Conservation (phyloP, 1,284 basidiomycete genomes). For the Apiotrichum brassicae region DNA sequence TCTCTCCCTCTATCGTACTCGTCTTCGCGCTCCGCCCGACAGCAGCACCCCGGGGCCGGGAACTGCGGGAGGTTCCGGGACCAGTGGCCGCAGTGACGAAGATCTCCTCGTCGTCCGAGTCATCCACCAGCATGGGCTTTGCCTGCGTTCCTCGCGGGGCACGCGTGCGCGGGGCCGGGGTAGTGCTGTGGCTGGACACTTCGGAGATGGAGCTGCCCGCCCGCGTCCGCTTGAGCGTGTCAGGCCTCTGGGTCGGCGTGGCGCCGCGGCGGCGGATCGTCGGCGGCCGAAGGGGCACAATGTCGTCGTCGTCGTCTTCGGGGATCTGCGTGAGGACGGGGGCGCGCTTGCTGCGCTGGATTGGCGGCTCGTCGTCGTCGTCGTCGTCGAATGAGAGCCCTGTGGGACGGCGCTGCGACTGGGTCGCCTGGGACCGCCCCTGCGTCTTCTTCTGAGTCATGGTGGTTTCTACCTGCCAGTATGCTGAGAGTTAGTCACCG, state of each 20-base stretch:
- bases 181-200: constrained; percentile 16
- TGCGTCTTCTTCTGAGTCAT: constrained; percentile 9
- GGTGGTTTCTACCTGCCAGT: constrained; percentile 31
- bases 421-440: constrained; percentile 4
- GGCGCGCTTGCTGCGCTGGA: constrained; percentile 26
- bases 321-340: constrained; percentile 10
- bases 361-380: constrained; percentile 30
- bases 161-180: constrained; percentile 4
- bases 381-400: constrained; percentile 22
- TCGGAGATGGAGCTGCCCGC: constrained; percentile 28
- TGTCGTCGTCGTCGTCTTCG: constrained; percentile 25
- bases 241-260: constrained; percentile 7
- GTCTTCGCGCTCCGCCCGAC: background rate
- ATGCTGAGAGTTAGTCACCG: constrained; percentile 22
- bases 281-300: constrained; percentile 1
- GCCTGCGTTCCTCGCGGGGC: constrained; percentile 1
- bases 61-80: background rate
- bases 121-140: constrained; percentile 19
- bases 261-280: constrained; percentile 8
- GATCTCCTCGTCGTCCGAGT: constrained; percentile 21
- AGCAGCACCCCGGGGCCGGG: background rate
- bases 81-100: constrained; percentile 9
- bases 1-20: constrained; percentile 1
- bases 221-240: constrained; percentile 3
- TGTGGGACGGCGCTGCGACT: background rate